A percentile compares a stretch with the other conserved stretches of the same genome.
phyloP scores from a whole-genome alignment of 257 asterid genomes.

The Forsythia viridissima region DNA sequence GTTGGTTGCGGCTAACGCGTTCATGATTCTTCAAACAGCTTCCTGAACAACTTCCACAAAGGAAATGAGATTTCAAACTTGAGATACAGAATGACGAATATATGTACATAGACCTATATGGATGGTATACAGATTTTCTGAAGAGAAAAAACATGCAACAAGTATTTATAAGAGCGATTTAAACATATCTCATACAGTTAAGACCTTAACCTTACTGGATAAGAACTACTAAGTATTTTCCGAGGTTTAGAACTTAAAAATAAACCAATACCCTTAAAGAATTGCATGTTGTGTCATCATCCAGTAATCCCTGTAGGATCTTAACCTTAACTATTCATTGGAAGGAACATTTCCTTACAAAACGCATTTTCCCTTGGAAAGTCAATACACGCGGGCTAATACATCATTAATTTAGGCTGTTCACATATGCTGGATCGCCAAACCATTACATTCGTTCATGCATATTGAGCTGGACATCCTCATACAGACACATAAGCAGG shows the following conservation, averaged over 20 bases:
- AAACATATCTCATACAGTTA: neutral
- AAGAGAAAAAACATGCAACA: neutral
- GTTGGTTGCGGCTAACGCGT: slow-evolving; percentile 92
- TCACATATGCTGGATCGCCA: too few relatives aligned
- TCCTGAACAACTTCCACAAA: slow-evolving; percentile 5
- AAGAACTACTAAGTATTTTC: neutral
- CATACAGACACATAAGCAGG: neutral
- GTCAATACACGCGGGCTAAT: neutral
- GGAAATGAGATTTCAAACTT: slow-evolving; percentile 1
- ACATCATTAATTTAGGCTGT: neutral
- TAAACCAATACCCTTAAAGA: neutral
- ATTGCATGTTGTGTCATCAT: slow-evolving; percentile 19
- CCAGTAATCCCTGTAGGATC: neutral
- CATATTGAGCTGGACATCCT: neutral
- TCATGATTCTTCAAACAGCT: slow-evolving; percentile 47
- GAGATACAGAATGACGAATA: neutral
- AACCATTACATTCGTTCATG: neutral
- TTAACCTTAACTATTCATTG: neutral
- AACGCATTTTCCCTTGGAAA: neutral
- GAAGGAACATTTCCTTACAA: neutral
- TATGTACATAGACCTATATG: neutral
- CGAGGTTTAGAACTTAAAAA: neutral
- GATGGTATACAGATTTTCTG: neutral
- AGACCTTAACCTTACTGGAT: neutral
- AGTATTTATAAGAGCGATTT: neutral